Evolutionary conservation across 2,329 filamentous ascomycete species (phyloP).

Genomic region (Alternaria ventricosa): DNA sequence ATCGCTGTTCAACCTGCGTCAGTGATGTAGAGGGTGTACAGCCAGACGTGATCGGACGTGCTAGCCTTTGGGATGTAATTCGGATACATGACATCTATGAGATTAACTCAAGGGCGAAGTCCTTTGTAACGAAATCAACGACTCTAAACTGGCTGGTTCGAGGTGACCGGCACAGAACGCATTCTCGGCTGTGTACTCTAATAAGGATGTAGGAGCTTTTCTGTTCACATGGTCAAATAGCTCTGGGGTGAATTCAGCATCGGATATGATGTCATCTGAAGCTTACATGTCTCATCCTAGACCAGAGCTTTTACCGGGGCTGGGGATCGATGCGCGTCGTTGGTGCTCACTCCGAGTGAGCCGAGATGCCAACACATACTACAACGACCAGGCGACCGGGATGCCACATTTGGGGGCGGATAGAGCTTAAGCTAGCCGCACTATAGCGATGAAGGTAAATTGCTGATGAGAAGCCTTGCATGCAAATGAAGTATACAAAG

Average conservation of each 20-base stretch:
- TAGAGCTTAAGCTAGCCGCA: background rate
- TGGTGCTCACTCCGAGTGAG: background rate
- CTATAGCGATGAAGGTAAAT: background rate
- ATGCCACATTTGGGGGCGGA: background rate
- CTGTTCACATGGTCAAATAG: background rate
- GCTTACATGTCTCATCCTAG: background rate
- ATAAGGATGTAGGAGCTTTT: background rate
- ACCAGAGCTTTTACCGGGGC: background rate
- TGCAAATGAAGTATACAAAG: background rate
- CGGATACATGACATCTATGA: background rate
- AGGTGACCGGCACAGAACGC: background rate
- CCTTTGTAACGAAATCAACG: background rate
- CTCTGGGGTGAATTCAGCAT: background rate
- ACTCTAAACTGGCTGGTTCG: background rate
- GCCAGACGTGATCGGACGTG: background rate
- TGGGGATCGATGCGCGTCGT: background rate
- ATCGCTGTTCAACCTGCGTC: background rate
- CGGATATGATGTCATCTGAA: background rate
- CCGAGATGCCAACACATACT: background rate
- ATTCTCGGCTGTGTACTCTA: background rate
- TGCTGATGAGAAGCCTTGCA: background rate
- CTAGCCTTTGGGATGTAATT: background rate
- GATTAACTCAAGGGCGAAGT: background rate
- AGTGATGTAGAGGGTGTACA: background rate
- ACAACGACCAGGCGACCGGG: background rate